Conservation (phyloP, 805 yeast species). For the Candida namnaoensis region DNA sequence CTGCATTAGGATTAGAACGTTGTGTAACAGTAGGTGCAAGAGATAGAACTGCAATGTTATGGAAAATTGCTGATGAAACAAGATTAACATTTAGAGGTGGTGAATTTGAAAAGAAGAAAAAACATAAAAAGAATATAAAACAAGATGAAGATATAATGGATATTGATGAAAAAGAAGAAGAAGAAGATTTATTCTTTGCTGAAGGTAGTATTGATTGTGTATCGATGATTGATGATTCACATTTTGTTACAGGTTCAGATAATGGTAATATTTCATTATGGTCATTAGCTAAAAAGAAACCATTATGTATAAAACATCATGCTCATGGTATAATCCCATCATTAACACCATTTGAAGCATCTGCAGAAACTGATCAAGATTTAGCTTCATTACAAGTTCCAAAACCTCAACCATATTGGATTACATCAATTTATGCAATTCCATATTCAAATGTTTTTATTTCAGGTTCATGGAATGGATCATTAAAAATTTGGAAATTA, state of each 20-base stretch:
- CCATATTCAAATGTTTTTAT: constrained; percentile 82
- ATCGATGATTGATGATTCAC: constrained; percentile 84
- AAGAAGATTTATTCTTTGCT: constrained; percentile 34
- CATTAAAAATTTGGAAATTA: constrained; percentile 70
- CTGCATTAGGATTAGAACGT: constrained; percentile 77
- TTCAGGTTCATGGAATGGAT: constrained; percentile 85
- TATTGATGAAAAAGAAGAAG: constrained; percentile 20
- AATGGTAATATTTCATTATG: constrained; percentile 87
- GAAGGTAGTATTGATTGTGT: constrained; percentile 93
- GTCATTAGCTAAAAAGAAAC: constrained; percentile 87
- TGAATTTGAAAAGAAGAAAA: constrained; percentile 37
- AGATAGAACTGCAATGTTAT: constrained; percentile 89
- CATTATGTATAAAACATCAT: constrained; percentile 54
- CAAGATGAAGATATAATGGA: constrained; percentile 20
- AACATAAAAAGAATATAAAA: constrained; percentile 18
- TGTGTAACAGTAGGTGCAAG: constrained; percentile 95
- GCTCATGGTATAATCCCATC: constrained; percentile 69
- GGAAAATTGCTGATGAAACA: constrained; percentile 96
- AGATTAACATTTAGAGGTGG: constrained; percentile 92
- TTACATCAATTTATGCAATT: constrained; percentile 71
- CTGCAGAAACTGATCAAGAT: constrained; percentile 35
- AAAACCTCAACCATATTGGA: constrained; percentile 71
- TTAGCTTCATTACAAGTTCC: constrained; percentile 48
- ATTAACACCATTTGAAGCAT: constrained; percentile 40
- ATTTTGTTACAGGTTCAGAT: constrained; percentile 92